Evolutionary conservation across 2,329 filamentous ascomycete species (phyloP).

Genomic region (Colletotrichum viniferum): DNA sequence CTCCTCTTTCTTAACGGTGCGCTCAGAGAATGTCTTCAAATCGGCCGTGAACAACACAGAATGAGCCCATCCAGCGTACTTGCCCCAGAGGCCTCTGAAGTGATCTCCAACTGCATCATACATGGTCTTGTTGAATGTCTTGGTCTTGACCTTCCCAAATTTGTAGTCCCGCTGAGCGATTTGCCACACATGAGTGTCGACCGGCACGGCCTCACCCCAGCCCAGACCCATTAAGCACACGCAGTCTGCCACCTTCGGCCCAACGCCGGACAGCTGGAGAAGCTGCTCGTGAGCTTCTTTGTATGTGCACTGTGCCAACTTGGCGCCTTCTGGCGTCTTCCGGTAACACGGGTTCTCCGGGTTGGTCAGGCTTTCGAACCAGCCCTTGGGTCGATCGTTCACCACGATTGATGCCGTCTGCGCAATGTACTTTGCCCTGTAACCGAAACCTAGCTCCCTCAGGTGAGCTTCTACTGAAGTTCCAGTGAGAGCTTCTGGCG

Average conservation of each 20-base stretch:
- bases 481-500: slow-evolving; percentile 73
- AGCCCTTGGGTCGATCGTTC: slow-evolving; percentile 68
- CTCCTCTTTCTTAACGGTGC: slow-evolving; percentile 40
- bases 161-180: slow-evolving; percentile 96
- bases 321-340: slow-evolving; percentile 44
- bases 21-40: slow-evolving; percentile 80
- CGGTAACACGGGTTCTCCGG: slow-evolving; percentile 69
- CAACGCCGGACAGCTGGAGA: slow-evolving; percentile 82
- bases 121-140: slow-evolving; percentile 84
- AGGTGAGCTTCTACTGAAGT: slow-evolving; percentile 80
- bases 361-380: slow-evolving; percentile 81
- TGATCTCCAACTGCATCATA: slow-evolving; percentile 92
- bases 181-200: slow-evolving; percentile 99
- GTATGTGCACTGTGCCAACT: slow-evolving; percentile 66
- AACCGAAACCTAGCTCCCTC: slow-evolving; percentile 87
- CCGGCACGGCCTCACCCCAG: slow-evolving; percentile 93
- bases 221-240: slow-evolving; percentile 95
- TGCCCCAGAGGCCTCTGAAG: slow-evolving; percentile 88
- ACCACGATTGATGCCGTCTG: slow-evolving; percentile 81
- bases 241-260: slow-evolving; percentile 96
- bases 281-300: slow-evolving; percentile 80
- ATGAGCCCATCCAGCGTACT: slow-evolving; percentile 96
- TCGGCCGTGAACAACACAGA: slow-evolving; percentile 96
- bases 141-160: slow-evolving; percentile 81
- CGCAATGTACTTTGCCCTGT: slow-evolving; percentile 90